phyloP scores from a whole-genome alignment of 176 grass and related monocot genomes.

The Avena atlantica region DNA sequence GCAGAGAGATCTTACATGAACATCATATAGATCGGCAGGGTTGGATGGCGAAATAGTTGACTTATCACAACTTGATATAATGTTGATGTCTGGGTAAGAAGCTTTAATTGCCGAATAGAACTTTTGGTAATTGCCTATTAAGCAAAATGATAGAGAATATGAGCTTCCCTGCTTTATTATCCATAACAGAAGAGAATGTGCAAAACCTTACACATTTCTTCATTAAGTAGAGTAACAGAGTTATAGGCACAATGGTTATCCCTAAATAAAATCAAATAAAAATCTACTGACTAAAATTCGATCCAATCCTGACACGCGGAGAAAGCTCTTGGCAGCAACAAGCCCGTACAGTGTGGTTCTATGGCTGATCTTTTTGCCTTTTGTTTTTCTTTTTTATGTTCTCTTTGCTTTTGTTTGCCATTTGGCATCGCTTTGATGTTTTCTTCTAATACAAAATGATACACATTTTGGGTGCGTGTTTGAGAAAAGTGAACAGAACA shows the following conservation, averaged over 20 bases:
- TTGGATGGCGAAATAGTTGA: constrained; percentile 66
- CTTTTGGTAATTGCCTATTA: constrained; percentile 80
- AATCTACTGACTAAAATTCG: background rate
- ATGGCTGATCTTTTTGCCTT: background rate
- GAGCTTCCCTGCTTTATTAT: constrained; percentile 30
- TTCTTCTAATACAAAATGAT: background rate
- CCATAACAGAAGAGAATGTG: background rate
- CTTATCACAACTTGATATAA: constrained; percentile 85
- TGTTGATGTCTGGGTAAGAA: constrained; percentile 80
- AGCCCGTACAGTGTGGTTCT: background rate
- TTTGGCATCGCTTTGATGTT: background rate
- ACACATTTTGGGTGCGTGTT: background rate
- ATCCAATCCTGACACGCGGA: background rate
- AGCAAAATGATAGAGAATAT: background rate
- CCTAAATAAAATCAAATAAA: background rate
- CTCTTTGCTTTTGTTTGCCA: background rate
- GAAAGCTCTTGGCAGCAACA: constrained; percentile 27
- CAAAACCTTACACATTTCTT: background rate
- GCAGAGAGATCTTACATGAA: constrained; percentile 66
- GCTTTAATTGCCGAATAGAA: constrained; percentile 86
- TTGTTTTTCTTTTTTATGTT: background rate
- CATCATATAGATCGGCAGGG: constrained; percentile 89
- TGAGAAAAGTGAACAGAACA: background rate
- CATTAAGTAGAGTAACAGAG: background rate
- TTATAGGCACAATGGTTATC: background rate